Evolutionary conservation across 768 basidiomycete genomes (phyloP), one percentile per base, ranked within the genome.

Genomic region (Naganishia kalamii): DNA sequence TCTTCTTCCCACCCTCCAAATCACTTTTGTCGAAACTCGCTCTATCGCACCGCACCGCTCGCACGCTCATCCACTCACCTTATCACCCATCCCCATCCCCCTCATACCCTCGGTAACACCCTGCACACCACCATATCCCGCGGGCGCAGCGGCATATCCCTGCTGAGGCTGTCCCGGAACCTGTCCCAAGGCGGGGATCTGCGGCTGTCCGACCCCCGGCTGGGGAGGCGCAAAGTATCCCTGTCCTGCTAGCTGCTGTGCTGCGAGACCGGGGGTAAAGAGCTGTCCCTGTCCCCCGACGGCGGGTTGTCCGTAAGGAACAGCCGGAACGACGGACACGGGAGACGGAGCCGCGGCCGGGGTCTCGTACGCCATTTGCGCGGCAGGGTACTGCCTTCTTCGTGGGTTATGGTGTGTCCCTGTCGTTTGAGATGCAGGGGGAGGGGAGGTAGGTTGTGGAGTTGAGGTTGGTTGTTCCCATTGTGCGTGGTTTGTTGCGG

Each of bases 301-400:
- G 8, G 23, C 40, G 23, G 19, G 80, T 80, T 35, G 82, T 80
- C 69, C 84, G 84, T 4, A 32, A 12, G 84, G 82, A 52, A 85
- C 81, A 12, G 52, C 64, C 19, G 5, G 33, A 44, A n/a, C 5
- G 51, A 32, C 30, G 35, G 51, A 13, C 23, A 30, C 49, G 29
- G 82, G 81, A 13, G 78, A 76, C 12, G 79, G 49, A 37, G 44
- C 61, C 25, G 59, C 65, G 60, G 52, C 68, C 27, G 46, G 21
- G 21, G 46, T 47, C 10, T 54, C 52, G 25, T 63, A 74, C 41
- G 66, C 66, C 27, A 78, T 91, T 79, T 96, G 92, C 12, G 90
- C 92, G 3, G 90, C 86, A 52, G 93, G 93, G 76, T 97, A 97
- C 78, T 94, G 92, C 48, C 93, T 87, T 47, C 78, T 49, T 70